Percentiles rank a stretch among this genome's conserved stretches.
phyloP scores from a whole-genome alignment of 1,284 basidiomycete genomes.

The Leccinum subrobustum region DNA sequence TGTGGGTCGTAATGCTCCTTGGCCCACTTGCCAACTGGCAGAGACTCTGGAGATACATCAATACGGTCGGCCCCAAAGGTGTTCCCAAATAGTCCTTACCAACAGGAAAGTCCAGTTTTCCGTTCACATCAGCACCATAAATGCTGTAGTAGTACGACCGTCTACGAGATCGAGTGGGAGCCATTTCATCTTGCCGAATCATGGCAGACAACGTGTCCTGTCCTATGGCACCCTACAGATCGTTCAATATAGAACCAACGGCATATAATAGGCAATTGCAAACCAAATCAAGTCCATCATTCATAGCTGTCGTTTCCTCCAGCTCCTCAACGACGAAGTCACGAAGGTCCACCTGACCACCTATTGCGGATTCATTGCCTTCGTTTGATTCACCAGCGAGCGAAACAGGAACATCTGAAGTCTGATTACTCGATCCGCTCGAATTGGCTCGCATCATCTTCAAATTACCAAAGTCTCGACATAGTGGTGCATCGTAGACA shows the following conservation, averaged over 20 bases:
- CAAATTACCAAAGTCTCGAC: constrained; percentile 43
- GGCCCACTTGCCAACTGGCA: constrained; percentile 58
- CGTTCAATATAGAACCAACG: constrained; percentile 11
- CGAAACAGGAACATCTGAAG: constrained; percentile 1
- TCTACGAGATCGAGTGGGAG: constrained; percentile 54
- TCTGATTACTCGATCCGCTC: constrained; percentile 17
- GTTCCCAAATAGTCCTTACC: constrained; percentile 37
- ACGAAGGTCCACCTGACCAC: constrained; percentile 20
- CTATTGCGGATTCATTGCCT: constrained; percentile 13
- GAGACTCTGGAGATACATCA: constrained; percentile 43
- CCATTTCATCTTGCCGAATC: constrained; percentile 67
- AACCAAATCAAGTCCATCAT: constrained; percentile 34
- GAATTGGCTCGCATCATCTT: constrained; percentile 29
- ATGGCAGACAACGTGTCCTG: constrained; percentile 65
- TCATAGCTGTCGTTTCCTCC: constrained; percentile 14
- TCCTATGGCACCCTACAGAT: constrained; percentile 53
- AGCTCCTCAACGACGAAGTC: constrained; percentile 27
- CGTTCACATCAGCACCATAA: constrained; percentile 40
- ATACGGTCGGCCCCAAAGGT: neutral
- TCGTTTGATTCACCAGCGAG: constrained; percentile 11
- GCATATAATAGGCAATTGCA: constrained; percentile 15
- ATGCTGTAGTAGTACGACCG: constrained; percentile 48
- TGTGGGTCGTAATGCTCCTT: constrained; percentile 52
- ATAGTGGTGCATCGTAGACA: constrained; percentile 47
- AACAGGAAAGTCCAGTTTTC: constrained; percentile 51